Evolutionary conservation across 257 asterid genomes (phyloP), one percentile per base, ranked within the genome.

Genomic region (Solanum chmielewskii): DNA sequence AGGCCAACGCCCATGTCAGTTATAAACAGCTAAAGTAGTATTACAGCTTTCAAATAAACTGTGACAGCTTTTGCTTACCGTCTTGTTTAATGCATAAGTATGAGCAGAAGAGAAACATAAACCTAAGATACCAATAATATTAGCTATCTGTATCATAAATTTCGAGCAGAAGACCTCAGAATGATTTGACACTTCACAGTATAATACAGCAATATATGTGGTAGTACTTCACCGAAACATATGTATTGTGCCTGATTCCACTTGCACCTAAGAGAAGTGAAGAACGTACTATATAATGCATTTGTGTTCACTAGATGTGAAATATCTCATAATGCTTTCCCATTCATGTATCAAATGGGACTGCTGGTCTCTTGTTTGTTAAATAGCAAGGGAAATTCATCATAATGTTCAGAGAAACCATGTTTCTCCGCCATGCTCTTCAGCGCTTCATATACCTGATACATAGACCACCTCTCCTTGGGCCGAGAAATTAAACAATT

Each of bases 391-490:
- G 99, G 98, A 88, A 95, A 96, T 68, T 95, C 98, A 73, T 95
- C 98, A 35, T 89, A 94, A 4, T 91, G 96, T 80, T 94, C 98
- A 6, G 94, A 91, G 29, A 92, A 91, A 42, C 97, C 98, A 29
- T 86, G 91, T 77, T 91, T 94, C 91, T 93, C 94, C 45, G 95
- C 96, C 94, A 95, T 96, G 83, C 83, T 86, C 90, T 93, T 95
- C 84, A 96, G 85, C 5, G 97, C 86, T 80, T 94, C 98, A 62
- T 95, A 94, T 20, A 91, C 96, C 88, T 95, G 97, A 89, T 92
- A 92, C 97, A 96, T 94, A 11, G 98, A 92, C 96, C 94, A 93
- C 90, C 99, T 90, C 25, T 92, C 93, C 91, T 92, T 92, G 44
- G 96, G 93, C 90, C 91, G 91, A 86, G 96, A 88, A 75, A 88